Conservation (phyloP, 2,329 filamentous ascomycete genomes). For the Plectosphaerella cucumerina region DNA sequence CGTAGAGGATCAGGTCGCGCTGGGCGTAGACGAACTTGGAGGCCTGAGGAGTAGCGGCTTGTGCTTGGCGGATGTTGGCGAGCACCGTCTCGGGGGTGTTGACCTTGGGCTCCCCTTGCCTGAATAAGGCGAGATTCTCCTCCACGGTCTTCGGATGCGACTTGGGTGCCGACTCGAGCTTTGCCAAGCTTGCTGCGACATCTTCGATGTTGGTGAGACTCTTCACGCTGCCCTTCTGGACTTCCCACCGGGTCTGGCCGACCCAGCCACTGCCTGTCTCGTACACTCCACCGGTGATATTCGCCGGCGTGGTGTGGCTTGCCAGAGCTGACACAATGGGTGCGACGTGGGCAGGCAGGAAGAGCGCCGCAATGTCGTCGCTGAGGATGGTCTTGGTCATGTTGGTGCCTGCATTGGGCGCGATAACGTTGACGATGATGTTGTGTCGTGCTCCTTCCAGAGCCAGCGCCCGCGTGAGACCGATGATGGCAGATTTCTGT, state of each 20-base stretch:
- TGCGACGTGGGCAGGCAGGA: conserved; percentile 98
- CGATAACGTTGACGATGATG: conserved; percentile 27
- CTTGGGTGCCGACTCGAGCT: neutral
- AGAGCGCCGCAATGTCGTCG: conserved; percentile 94
- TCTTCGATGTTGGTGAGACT: conserved; percentile 58
- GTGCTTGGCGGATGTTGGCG: conserved; percentile 69
- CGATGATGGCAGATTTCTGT: conserved; percentile 4
- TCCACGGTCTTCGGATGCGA: neutral
- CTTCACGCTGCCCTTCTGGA: conserved; percentile 82
- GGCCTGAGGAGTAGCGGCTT: conserved; percentile 63
- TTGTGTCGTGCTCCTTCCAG: neutral
- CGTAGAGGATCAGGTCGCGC: conserved; percentile 89
- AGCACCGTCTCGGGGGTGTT: conserved; percentile 71
- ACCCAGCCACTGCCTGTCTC: conserved; percentile 95
- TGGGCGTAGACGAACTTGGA: conserved; percentile 81
- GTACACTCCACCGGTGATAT: conserved; percentile 80
- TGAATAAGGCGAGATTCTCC: neutral
- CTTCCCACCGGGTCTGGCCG: conserved; percentile 90
- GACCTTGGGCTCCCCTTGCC: too few species aligned
- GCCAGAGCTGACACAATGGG: conserved; percentile 81
- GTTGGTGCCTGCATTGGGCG: conserved; percentile 90
- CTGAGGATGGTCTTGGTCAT: conserved; percentile 94
- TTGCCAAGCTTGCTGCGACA: neutral
- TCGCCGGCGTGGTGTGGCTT: conserved; percentile 80
- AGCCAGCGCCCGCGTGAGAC: neutral